phyloP scores from a whole-genome alignment of 108 stramenopile genomes.

The Hondaea fermentalgiana region DNA sequence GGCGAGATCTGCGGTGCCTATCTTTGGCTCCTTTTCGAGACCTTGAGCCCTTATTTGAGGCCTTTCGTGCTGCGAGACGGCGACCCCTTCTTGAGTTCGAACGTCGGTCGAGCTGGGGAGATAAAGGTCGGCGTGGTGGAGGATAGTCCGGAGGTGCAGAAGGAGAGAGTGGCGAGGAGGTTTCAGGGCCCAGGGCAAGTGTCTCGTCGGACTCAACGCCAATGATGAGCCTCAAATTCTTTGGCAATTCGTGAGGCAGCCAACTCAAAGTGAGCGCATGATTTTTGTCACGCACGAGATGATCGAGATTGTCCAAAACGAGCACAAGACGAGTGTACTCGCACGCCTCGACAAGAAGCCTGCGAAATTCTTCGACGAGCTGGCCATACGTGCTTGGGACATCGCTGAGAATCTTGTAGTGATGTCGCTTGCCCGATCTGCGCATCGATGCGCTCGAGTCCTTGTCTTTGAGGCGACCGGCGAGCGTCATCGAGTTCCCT shows the following conservation, averaged over 20 bases:
- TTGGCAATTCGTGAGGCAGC: not conserved
- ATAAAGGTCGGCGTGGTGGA: not conserved
- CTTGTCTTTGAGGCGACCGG: not conserved
- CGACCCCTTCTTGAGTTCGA: too few species aligned
- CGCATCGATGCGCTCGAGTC: not conserved
- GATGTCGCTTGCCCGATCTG: not conserved
- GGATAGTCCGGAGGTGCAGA: not conserved
- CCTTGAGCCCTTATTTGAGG: not conserved
- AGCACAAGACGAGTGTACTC: not conserved
- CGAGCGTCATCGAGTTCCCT: not conserved
- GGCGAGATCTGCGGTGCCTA: not conserved
- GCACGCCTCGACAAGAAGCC: not conserved
- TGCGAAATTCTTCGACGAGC: not conserved
- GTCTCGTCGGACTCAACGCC: not conserved
- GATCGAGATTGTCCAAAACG: not conserved
- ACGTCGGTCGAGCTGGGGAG: not conserved
- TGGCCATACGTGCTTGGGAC: not conserved
- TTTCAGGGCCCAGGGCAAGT: not conserved
- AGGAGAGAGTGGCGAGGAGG: not conserved
- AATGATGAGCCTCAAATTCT: not conserved
- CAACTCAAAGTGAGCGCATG: not conserved
- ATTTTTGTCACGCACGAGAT: slow-evolving; percentile 1
- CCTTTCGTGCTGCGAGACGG: not conserved
- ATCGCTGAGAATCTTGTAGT: not conserved
- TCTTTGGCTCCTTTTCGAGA: not conserved